Percentiles rank a stretch among this genome's conserved stretches.
Evolutionary conservation across 192 early-diverging fungal genomes (phyloP).

Genomic region (Coemansia sp.): DNA sequence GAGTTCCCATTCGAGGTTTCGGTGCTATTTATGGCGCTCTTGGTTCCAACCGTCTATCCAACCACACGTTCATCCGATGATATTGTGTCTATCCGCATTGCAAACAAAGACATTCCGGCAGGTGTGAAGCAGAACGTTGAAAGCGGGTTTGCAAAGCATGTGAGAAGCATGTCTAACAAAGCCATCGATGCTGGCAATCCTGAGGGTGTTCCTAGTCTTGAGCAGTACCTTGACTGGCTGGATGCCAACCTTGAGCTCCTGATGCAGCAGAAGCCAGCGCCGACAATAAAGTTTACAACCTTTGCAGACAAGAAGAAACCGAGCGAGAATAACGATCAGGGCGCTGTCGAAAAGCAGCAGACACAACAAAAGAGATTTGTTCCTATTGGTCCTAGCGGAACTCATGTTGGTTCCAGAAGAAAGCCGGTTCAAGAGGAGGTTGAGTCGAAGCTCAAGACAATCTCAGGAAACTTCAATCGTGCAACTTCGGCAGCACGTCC

Average conservation of each 20-base stretch:
- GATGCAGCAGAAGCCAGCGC: conserved; percentile 62
- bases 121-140: conserved; percentile 52
- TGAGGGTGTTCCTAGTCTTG: conserved; percentile 21
- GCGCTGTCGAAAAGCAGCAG: conserved; percentile 6
- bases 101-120: conserved; percentile 45
- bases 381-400: not conserved
- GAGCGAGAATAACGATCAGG: conserved; percentile 1
- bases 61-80: conserved; percentile 29
- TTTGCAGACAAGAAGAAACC: conserved; percentile 15
- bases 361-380: conserved; percentile 22
- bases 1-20: conserved; percentile 81
- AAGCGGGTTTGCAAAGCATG: conserved; percentile 34
- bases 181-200: conserved; percentile 26
- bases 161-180: conserved; percentile 18
- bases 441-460: not conserved
- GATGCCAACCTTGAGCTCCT: conserved; percentile 64
- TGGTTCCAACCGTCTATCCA: conserved; percentile 62
- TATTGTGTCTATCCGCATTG: conserved; percentile 33
- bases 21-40: conserved; percentile 61
- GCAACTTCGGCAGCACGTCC: conserved; percentile 19
- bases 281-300: conserved; percentile 59
- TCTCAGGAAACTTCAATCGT: conserved; percentile 2
- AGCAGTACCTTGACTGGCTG: conserved; percentile 57
- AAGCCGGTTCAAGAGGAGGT: not conserved
- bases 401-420: not conserved